A percentile compares a stretch with the other conserved stretches of the same genome.
Evolutionary conservation across 1,139 yeast genomes (phyloP).

Genomic region (Suhomyces ambrosiae): DNA sequence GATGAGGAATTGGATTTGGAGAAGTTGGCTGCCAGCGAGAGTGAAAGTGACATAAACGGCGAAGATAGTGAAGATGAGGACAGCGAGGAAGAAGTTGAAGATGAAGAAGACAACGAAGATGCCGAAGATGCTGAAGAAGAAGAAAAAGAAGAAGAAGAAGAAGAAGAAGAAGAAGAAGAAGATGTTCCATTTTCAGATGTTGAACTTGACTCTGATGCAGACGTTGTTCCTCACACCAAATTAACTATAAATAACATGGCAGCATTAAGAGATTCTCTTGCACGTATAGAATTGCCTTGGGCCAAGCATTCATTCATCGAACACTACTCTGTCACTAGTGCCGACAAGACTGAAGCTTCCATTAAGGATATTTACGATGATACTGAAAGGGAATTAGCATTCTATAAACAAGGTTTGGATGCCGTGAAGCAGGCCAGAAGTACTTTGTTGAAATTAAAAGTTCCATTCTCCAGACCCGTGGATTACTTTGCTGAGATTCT

Average conservation of each 20-base stretch:
- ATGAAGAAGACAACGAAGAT: constrained; percentile 47
- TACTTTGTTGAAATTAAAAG: constrained; percentile 62
- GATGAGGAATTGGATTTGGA: constrained; percentile 51
- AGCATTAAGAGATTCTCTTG: constrained; percentile 68
- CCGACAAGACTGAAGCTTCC: constrained; percentile 57
- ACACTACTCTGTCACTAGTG: constrained; percentile 73
- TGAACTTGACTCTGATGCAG: constrained; percentile 83
- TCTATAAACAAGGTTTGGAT: constrained; percentile 85
- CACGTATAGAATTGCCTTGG: constrained; percentile 75
- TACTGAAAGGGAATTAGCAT: constrained; percentile 66
- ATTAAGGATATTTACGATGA: constrained; percentile 94
- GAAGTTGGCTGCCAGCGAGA: constrained; percentile 56
- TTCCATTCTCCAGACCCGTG: constrained; percentile 89
- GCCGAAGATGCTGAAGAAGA: constrained; percentile 49
- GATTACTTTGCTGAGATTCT: no score
- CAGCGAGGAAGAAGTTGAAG: constrained; percentile 42
- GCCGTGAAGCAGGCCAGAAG: constrained; percentile 78
- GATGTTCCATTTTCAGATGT: constrained; percentile 79
- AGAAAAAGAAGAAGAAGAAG: constrained; percentile 41
- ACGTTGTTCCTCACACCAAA: constrained; percentile 86
- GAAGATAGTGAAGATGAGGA: constrained; percentile 43
- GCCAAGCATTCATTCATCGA: constrained; percentile 71
- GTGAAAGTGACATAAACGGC: constrained; percentile 44
- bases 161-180: constrained; percentile 52
- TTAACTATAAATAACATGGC: constrained; percentile 74